phyloP scores from a whole-genome alignment of 371 early-diverging fungal genomes.

The Homolaphlyctis polyrhiza region DNA sequence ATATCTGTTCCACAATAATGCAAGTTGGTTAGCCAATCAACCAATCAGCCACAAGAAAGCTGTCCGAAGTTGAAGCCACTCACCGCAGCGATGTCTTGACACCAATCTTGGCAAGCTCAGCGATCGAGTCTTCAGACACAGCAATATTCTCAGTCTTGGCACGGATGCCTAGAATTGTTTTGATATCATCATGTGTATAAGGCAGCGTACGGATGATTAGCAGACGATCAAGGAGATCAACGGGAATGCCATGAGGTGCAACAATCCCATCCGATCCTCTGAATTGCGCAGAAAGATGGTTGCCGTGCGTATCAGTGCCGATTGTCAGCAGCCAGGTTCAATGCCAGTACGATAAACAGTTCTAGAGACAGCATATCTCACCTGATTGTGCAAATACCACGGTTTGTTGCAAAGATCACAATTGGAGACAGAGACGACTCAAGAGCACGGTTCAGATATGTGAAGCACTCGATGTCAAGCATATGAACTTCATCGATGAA shows the following conservation, averaged over 20 bases:
- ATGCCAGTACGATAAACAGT: no score
- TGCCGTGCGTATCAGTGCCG: no score
- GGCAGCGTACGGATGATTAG: constrained; percentile 92
- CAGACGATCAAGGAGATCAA: constrained; percentile 94
- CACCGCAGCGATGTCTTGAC: constrained; percentile 69
- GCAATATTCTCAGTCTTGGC: constrained; percentile 85
- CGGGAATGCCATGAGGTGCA: constrained; percentile 94
- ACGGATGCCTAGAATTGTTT: constrained; percentile 82
- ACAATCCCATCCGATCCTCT: constrained; percentile 88
- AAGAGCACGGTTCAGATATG: constrained; percentile 95
- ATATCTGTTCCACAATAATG: constrained; percentile 53
- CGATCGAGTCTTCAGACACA: constrained; percentile 68
- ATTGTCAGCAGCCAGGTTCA: no score
- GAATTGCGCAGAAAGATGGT: background rate
- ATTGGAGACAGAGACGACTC: constrained; percentile 95
- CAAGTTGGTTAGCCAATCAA: background rate
- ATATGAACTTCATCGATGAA: constrained; percentile 99
- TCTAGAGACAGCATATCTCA: no score
- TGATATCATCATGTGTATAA: constrained; percentile 87
- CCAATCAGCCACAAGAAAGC: background rate
- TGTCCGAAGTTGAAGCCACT: background rate
- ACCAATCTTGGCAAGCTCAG: constrained; percentile 75
- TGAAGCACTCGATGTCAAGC: constrained; percentile 98
- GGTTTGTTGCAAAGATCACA: constrained; percentile 96
- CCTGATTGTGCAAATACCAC: constrained; percentile 93